phyloP scores from a whole-genome alignment of 306 rosid genomes.

The Cicer judaicum region DNA sequence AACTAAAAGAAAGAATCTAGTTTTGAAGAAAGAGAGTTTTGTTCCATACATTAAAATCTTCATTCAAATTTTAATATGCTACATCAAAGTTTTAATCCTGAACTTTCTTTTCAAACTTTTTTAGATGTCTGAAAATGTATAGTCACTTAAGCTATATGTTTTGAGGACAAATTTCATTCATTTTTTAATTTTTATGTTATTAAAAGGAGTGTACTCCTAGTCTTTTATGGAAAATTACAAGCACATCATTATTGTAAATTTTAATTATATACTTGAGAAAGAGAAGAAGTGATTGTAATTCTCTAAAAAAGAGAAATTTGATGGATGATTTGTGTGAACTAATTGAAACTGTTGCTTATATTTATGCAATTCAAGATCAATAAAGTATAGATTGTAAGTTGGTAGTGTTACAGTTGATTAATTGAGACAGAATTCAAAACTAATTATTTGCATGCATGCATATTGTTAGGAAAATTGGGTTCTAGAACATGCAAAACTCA shows the following conservation, averaged over 20 bases:
- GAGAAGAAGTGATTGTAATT: too few species aligned
- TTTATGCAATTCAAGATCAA: too few species aligned
- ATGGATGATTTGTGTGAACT: too few species aligned
- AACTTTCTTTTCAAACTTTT: neutral
- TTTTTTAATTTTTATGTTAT: neutral
- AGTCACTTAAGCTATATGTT: neutral
- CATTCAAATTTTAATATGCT: neutral
- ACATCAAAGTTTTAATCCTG: neutral
- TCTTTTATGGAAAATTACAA: neutral
- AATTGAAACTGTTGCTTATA: too few species aligned
- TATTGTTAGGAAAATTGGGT: slow-evolving; percentile 71
- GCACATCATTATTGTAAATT: too few species aligned
- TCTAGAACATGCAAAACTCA: slow-evolving; percentile 80
- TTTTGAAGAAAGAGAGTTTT: neutral
- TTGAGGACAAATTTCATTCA: neutral
- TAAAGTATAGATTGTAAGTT: too few species aligned
- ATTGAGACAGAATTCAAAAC: slow-evolving; percentile 10
- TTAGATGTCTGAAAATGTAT: neutral
- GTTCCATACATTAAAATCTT: neutral
- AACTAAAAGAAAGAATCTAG: neutral
- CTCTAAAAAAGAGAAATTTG: too few species aligned
- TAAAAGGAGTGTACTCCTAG: neutral
- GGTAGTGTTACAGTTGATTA: neutral
- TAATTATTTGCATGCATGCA: slow-evolving; percentile 3
- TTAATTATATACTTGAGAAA: too few species aligned